phyloP scores from a whole-genome alignment of 208 protist species.

The Leishmania arabica region DNA sequence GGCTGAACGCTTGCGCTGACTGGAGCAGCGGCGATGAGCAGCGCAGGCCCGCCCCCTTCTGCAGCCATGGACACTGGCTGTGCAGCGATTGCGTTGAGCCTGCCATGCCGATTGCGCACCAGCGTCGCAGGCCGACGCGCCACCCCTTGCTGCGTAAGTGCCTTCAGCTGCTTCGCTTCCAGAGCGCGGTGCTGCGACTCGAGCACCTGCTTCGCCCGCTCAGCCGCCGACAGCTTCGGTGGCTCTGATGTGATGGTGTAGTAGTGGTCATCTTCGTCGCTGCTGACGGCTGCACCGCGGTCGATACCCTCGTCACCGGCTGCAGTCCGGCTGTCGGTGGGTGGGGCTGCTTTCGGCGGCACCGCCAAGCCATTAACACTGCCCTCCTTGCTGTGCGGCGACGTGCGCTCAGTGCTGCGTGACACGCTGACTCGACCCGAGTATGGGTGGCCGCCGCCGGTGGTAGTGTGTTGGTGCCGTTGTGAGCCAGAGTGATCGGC shows the following conservation, averaged over 20 bases:
- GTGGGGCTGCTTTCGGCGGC: neutral
- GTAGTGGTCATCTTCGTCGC: neutral
- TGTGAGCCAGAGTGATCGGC: neutral
- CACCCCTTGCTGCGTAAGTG: conserved; percentile 40
- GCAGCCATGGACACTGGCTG: neutral
- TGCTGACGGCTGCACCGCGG: conserved; percentile 3
- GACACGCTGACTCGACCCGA: conserved; percentile 5
- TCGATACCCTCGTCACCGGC: neutral
- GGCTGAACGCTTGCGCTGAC: neutral
- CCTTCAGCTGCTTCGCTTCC: conserved; percentile 26
- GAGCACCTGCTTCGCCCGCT: conserved; percentile 48
- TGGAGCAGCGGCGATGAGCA: conserved; percentile 10
- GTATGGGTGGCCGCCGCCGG: conserved; percentile 15
- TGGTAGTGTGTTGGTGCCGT: neutral
- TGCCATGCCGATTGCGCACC: conserved; percentile 48
- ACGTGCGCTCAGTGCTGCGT: conserved; percentile 8
- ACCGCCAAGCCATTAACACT: neutral
- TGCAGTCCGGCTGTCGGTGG: neutral
- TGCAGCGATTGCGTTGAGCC: conserved; percentile 38
- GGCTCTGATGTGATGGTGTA: conserved; percentile 5
- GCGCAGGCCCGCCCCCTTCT: neutral
- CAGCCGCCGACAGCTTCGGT: conserved; percentile 42
- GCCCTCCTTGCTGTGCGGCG: neutral
- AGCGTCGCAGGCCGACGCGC: conserved; percentile 67
- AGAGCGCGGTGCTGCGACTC: conserved; percentile 50